Evolutionary conservation across 345 rosid genomes (phyloP).

Genomic region (Brassica cretica): DNA sequence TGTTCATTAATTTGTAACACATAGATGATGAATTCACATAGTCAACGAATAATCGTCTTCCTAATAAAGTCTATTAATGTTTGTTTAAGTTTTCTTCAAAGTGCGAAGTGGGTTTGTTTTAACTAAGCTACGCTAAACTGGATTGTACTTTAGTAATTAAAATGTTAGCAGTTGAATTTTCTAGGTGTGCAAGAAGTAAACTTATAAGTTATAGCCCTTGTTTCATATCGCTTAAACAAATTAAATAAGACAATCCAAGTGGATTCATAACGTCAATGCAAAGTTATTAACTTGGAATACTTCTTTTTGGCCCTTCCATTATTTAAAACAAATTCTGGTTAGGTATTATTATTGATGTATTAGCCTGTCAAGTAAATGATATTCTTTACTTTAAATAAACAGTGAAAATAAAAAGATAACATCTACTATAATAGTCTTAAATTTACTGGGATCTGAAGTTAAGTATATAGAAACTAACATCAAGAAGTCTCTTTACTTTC

Average conservation of each 20-base stretch:
- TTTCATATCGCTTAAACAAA: conserved; percentile 3
- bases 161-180: not conserved
- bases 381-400: conserved; percentile 1
- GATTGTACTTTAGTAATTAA: not conserved
- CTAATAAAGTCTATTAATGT: not conserved
- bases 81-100: not conserved
- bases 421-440: not conserved
- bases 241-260: not conserved
- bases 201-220: not conserved
- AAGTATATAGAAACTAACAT: conserved; percentile 22
- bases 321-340: not conserved
- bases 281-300: conserved; percentile 2
- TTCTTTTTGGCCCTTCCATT: conserved; percentile 13
- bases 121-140: not conserved
- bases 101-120: not conserved
- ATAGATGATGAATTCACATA: not conserved
- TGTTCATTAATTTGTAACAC: not conserved
- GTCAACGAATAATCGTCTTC: conserved; percentile 11
- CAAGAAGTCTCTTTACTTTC: not conserved
- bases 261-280: conserved; percentile 29
- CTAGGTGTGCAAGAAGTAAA: not conserved
- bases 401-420: not conserved
- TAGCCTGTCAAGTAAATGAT: conserved; percentile 15
- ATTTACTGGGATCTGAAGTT: conserved; percentile 32
- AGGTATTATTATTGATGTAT: not conserved